A percentile compares a stretch with the other conserved stretches of the same genome.
Conservation (phyloP, 169 alveolate genomes). For the Plasmodium berghei region DNA sequence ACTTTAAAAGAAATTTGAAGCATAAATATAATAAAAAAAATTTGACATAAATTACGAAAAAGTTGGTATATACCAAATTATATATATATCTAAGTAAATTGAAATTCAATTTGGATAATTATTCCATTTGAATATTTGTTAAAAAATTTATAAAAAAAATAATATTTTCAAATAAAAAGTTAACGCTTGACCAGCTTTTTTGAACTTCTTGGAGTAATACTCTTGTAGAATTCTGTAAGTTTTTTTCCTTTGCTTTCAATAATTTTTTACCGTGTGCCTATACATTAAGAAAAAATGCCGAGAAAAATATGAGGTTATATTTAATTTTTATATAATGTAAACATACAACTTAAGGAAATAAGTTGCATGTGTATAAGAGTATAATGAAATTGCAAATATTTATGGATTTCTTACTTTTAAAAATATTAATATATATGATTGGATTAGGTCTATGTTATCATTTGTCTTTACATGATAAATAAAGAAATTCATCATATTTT, state of each 20-base stretch:
- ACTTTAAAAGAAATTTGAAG: no score
- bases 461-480: constrained; percentile 73
- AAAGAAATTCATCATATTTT: constrained; percentile 75
- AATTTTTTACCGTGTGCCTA: constrained; percentile 70
- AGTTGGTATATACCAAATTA: no score
- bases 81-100: neutral
- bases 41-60: no score
- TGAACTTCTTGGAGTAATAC: constrained; percentile 64
- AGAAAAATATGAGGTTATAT: neutral
- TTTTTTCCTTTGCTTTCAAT: constrained; percentile 45
- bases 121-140: constrained; percentile 74
- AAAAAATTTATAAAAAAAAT: constrained; percentile 76
- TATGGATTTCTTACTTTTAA: constrained; percentile 23
- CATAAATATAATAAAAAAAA: no score
- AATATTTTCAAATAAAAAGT: constrained; percentile 68
- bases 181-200: constrained; percentile 60
- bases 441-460: constrained; percentile 70
- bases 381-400: no score
- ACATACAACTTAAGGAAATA: neutral
- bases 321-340: no score
- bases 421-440: constrained; percentile 59
- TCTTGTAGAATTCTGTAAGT: constrained; percentile 29
- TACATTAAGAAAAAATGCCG: neutral
- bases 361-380: neutral
- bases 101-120: neutral